Evolutionary conservation across 192 early-diverging fungal genomes (phyloP), one percentile per base, ranked within the genome.

Genomic region (Linnemannia elongata): DNA sequence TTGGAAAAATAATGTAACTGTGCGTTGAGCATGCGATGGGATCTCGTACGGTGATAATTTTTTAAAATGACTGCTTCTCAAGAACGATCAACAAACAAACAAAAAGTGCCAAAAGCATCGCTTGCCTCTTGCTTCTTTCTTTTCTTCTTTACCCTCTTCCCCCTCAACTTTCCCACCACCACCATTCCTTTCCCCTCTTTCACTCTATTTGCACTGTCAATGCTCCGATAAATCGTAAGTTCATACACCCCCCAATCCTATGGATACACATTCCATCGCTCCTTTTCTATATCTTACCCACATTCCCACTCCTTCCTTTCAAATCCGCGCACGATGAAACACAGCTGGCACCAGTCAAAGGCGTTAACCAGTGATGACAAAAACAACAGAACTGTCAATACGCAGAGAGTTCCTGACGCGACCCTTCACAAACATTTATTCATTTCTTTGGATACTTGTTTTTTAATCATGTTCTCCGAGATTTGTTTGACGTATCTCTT

Each of bases 271-370:
- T 27, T 5, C 49, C 49, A 66, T 66, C 60, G 10, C 60, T 33
- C 3, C 30, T 30, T 30, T 63, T 66, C 27, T 60, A 60, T 60
- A 60, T 27, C 55, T n/a, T 6, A 30, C 9, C 6, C 24, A 63
- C 0, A 1, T 30, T 22, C 60, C 33, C 22, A 6, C 38, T 8
- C 5, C 39, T 17, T n/a, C 70, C n/a, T 72, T 42, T n/a, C 70
- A 72, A 72, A 20, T 52, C 41, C 70, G 70, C 70, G 70, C 70
- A 72, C 70, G 70, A 72, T 72, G 70, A 72, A 72, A 44, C 70
- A 72, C 70, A 72, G 70, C 70, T 72, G 70, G 70, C 70, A 72
- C 70, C 70, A 72, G 70, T 72, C 70, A 72, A 72, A 72, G 70
- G 70, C 70, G 70, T 72, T 72, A 72, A 72, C 70, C 70, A 42